These are phyloP conservation scores for Curvularia hawaiiensis DNA, from an alignment of 2,329 filamentous ascomycete species.

Conservation along the genomic window DNA sequence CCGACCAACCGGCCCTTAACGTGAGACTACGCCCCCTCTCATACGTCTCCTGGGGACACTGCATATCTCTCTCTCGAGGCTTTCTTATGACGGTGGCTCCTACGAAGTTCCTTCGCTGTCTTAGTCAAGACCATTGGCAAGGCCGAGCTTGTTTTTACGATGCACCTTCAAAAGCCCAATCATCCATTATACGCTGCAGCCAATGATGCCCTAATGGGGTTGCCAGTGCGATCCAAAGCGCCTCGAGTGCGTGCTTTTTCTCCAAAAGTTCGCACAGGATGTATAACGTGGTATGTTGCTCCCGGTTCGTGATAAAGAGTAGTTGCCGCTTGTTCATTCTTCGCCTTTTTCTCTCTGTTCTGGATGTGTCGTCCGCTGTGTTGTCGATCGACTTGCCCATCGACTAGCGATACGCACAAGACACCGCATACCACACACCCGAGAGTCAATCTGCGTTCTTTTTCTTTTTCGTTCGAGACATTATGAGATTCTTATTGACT, in stretches of 20 bases:
- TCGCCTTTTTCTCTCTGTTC: neutral
- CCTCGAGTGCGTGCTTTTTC: slow-evolving; percentile 11
- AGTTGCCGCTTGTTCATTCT: neutral
- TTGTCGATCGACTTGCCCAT: neutral
- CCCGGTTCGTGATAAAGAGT: neutral
- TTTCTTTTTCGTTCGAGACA: neutral
- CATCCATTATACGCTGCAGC: slow-evolving; percentile 6
- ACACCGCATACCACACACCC: neutral
- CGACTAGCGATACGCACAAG: neutral
- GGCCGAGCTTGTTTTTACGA: neutral
- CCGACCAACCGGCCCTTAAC: slow-evolving; percentile 3
- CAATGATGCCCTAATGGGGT: slow-evolving; percentile 3
- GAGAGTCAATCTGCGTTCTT: neutral
- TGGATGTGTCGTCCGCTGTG: neutral
- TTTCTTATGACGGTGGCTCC: slow-evolving; percentile 4
- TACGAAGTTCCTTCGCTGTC: neutral
- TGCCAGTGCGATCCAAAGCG: slow-evolving; percentile 1
- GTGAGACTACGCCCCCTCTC: neutral
- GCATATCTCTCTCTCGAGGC: neutral
- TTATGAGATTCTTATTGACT: slow-evolving; percentile 1
- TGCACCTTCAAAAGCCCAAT: neutral
- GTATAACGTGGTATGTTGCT: slow-evolving; percentile 16
- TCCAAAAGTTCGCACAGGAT: slow-evolving; percentile 16
- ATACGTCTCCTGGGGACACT: neutral
- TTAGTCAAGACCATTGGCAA: neutral